These are phyloP conservation scores for Solanum chiquidenum DNA, from an alignment of 257 asterid genomes.

Conservation along the genomic window DNA sequence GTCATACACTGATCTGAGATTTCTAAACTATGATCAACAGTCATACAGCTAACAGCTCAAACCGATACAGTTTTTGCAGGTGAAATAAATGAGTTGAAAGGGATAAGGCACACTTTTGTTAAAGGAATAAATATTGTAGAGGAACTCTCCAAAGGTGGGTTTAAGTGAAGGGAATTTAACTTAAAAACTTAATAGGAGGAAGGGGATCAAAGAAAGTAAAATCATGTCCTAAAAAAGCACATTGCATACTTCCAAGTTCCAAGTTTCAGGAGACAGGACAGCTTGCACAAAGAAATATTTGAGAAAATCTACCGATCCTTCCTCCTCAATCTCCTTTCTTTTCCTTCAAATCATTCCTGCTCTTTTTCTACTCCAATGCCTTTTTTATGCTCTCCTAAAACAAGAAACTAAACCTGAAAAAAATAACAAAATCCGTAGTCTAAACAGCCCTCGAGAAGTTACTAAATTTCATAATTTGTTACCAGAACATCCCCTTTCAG, in stretches of 20 bases:
- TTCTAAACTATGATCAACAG: background rate
- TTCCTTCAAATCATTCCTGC: background rate
- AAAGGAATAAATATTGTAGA: background rate
- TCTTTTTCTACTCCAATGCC: background rate
- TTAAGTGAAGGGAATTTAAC: background rate
- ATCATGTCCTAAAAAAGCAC: background rate
- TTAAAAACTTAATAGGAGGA: background rate
- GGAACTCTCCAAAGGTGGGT: background rate
- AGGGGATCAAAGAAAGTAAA: background rate
- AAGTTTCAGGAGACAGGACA: background rate
- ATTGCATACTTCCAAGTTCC: background rate
- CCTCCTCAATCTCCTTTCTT: background rate
- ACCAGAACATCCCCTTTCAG: background rate
- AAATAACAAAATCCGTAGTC: background rate
- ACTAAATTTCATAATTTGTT: background rate
- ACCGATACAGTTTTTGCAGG: background rate
- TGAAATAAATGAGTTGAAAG: background rate
- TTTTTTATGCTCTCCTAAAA: background rate
- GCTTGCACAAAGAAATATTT: background rate
- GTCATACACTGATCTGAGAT: background rate
- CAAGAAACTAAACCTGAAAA: background rate
- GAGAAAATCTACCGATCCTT: background rate
- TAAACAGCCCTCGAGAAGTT: background rate
- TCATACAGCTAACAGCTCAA: background rate
- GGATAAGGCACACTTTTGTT: background rate